Evolutionary conservation across 306 rosid species (phyloP), one percentile per base, ranked within the genome.

Genomic region (Urtica urens): DNA sequence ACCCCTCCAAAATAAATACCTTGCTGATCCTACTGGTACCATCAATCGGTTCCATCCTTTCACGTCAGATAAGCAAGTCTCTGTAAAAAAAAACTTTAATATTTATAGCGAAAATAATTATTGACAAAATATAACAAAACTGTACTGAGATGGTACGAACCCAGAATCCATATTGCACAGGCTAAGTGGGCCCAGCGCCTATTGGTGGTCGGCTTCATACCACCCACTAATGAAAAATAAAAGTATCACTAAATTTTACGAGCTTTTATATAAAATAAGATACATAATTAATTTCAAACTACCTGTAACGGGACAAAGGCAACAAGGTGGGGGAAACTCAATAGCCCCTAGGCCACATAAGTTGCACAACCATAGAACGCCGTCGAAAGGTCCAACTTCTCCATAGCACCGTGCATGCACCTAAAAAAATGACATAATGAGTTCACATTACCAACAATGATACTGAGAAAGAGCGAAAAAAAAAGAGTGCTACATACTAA

Each of bases 161-260:
- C 99, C 57, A 95, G 99, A 72, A 90, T 90, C 99, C 99, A 90
- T 79, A 90, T 90, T 40, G 99, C 99, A 75, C 99, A 90, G 49
- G 99, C 94, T 59, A 90, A 71, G 74, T 90, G 99, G 67, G 96
- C 96, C 99, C 99, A 90, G 38, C 93, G 81, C 22, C 93, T 95
- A 77, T 90, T 94, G 43, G 87, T 85, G 49, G 99, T 85, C 65
- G 96, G 94, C 78, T 90, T 90, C 99, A 90, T 90, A 24, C 95
- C 99, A 59, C 99, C 99, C 64, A 95, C 99, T 90, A 64, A 29
- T 71, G 44, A 49, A 72, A 73, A 66, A 52, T 29, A 44, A 46
- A 50, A 45, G 56, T 38, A 40, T 61, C 30, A 58, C 27, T 58
- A 49, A 73, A 55, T 57, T 38, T 40, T 38, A 29, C 46, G 38